phyloP scores from a whole-genome alignment of 495 filamentous ascomycete species.

The Trichoderma gamsii region DNA sequence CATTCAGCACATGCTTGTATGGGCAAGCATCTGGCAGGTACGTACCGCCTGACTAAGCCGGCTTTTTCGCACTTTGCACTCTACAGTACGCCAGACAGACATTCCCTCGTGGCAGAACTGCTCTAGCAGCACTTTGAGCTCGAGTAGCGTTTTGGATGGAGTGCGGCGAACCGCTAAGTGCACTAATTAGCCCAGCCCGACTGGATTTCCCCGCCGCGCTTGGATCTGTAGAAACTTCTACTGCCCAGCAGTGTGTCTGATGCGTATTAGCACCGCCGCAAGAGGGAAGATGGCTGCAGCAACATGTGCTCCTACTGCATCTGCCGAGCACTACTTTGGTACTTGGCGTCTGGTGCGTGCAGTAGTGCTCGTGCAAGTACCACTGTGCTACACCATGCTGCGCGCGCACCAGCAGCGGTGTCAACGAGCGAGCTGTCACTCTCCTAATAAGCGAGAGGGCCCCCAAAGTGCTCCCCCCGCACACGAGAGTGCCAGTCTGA shows the following conservation, averaged over 20 bases:
- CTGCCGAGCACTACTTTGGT: background rate
- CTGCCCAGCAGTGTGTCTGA: background rate
- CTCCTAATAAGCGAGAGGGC: background rate
- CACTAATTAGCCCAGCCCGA: constrained; percentile 3
- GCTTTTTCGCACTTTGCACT: no score
- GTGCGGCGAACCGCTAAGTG: background rate
- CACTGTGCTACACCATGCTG: background rate
- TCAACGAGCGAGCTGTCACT: background rate
- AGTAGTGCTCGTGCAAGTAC: no score
- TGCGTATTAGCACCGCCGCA: no score
- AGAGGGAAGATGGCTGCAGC: no score
- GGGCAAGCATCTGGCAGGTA: background rate
- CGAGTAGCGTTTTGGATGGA: background rate
- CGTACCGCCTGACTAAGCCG: no score
- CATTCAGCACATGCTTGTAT: background rate
- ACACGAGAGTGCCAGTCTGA: no score
- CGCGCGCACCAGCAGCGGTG: constrained; percentile 10
- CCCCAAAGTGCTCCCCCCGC: background rate
- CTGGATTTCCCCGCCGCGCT: constrained; percentile 6
- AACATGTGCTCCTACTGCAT: background rate
- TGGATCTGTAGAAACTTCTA: constrained; percentile 5
- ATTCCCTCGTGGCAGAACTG: background rate
- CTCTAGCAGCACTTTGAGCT: no score
- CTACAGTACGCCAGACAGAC: no score
- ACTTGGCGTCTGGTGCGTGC: no score